Conservation (phyloP, 2,329 filamentous ascomycete genomes). For the Rachicladosporium sp. region DNA sequence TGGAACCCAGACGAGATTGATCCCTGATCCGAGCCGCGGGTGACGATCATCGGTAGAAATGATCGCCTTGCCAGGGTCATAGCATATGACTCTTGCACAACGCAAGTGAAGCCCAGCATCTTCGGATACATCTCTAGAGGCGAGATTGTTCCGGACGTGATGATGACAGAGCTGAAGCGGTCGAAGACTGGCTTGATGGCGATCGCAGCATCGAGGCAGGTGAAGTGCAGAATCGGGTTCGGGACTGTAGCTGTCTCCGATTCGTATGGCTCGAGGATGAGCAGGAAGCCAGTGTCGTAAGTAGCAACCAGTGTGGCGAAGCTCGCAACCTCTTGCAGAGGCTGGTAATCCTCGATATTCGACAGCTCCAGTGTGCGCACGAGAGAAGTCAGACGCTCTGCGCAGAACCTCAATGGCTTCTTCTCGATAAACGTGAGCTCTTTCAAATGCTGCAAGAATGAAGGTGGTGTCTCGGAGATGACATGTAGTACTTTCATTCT, state of each 20-base stretch:
- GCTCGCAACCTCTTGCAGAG: constrained; percentile 91
- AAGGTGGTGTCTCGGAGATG: constrained; percentile 91
- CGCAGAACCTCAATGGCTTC: constrained; percentile 88
- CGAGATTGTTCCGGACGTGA: constrained; percentile 93
- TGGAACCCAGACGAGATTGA: constrained; percentile 89
- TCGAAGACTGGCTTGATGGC: constrained; percentile 97
- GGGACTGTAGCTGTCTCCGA: constrained; percentile 90
- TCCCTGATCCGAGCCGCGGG: constrained; percentile 84
- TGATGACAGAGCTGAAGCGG: constrained; percentile 93
- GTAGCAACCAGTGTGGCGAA: constrained; percentile 94
- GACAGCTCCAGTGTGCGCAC: constrained; percentile 91
- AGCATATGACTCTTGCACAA: constrained; percentile 91
- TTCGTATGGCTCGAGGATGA: constrained; percentile 96
- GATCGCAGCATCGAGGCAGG: constrained; percentile 91
- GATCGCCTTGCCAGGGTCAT: constrained; percentile 91
- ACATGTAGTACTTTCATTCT: constrained; percentile 97
- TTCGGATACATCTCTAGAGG: constrained; percentile 98
- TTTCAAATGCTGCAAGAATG: constrained; percentile 82
- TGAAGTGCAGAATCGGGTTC: constrained; percentile 94
- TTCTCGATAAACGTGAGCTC: constrained; percentile 97
- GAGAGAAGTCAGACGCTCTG: constrained; percentile 84
- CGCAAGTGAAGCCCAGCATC: constrained; percentile 86
- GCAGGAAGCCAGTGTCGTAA: constrained; percentile 88
- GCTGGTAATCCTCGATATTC: constrained; percentile 95
- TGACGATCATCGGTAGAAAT: constrained; percentile 98